These are phyloP conservation scores for Starmerella khaoyaiensis DNA, from an alignment of 805 yeast genomes.

Conservation along the genomic window DNA sequence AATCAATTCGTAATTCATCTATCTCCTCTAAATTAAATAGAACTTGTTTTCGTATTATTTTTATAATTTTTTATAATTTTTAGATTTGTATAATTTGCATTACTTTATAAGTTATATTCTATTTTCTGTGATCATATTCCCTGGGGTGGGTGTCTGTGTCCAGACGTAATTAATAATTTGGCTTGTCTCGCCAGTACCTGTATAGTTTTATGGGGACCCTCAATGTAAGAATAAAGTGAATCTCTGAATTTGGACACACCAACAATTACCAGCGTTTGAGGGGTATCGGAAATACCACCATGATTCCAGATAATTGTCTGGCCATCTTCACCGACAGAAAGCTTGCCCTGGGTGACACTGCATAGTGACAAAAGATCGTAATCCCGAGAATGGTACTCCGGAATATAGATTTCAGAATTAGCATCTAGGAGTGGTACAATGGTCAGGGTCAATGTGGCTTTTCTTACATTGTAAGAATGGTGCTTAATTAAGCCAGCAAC, in stretches of 20 bases:
- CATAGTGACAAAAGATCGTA: constrained; percentile 1
- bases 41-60: no score
- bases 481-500: constrained; percentile 44
- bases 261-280: constrained; percentile 15
- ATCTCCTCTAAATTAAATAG: no score
- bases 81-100: no score
- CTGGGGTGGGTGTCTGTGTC: no score
- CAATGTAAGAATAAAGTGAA: constrained; percentile 19
- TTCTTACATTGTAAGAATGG: constrained; percentile 47
- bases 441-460: constrained; percentile 37
- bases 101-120: no score
- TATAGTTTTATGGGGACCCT: constrained; percentile 12
- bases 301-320: constrained; percentile 20
- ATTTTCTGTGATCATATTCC: no score
- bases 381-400: constrained; percentile 52
- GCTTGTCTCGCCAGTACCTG: constrained; percentile 2
- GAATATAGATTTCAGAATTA: constrained; percentile 37
- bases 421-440: constrained; percentile 25
- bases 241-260: constrained; percentile 19
- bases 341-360: constrained; percentile 14
- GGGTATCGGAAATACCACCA: constrained; percentile 8
- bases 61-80: no score
- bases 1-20: not conserved
- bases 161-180: no score
- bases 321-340: constrained; percentile 9